Percentiles rank a stretch among this genome's conserved stretches.
Conservation (phyloP, 371 early-diverging fungal genomes). For the Nosema granulosis region DNA sequence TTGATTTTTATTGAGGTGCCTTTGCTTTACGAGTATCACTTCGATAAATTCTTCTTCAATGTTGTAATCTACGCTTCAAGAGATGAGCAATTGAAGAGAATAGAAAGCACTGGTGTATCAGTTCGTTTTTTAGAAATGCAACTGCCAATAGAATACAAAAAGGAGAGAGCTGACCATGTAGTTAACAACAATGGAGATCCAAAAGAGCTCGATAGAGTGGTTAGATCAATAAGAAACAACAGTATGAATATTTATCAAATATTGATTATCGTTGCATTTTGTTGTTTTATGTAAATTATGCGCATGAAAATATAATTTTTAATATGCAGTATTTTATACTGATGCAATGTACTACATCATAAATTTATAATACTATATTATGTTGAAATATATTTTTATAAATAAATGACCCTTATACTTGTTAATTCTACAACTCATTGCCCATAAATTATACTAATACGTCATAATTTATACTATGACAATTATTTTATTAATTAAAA, state of each 20-base stretch:
- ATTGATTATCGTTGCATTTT: slow-evolving; percentile 2
- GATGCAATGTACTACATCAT: neutral
- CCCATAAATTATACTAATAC: too few species aligned
- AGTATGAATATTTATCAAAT: slow-evolving; percentile 16
- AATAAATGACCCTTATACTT: too few species aligned
- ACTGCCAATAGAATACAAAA: slow-evolving; percentile 25
- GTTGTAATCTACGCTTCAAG: slow-evolving; percentile 31
- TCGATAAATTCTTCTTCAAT: slow-evolving; percentile 31
- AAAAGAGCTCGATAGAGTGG: neutral
- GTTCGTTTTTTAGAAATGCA: slow-evolving; percentile 6
- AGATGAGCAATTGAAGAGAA: slow-evolving; percentile 30
- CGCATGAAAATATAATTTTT: neutral
- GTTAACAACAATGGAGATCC: slow-evolving; percentile 26
- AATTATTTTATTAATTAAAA: too few species aligned
- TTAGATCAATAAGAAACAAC: neutral
- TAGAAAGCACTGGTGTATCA: too few species aligned
- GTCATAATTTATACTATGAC: too few species aligned
- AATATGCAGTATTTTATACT: slow-evolving; percentile 13
- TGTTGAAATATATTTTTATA: neutral
- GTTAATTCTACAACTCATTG: too few species aligned
- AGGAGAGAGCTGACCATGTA: neutral
- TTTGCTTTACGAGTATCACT: slow-evolving; percentile 36
- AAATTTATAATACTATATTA: neutral
- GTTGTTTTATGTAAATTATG: slow-evolving; percentile 2
- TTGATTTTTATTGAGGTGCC: slow-evolving; percentile 52